Conservation (phyloP, 768 basidiomycete genomes). For the Mycena galopus region DNA sequence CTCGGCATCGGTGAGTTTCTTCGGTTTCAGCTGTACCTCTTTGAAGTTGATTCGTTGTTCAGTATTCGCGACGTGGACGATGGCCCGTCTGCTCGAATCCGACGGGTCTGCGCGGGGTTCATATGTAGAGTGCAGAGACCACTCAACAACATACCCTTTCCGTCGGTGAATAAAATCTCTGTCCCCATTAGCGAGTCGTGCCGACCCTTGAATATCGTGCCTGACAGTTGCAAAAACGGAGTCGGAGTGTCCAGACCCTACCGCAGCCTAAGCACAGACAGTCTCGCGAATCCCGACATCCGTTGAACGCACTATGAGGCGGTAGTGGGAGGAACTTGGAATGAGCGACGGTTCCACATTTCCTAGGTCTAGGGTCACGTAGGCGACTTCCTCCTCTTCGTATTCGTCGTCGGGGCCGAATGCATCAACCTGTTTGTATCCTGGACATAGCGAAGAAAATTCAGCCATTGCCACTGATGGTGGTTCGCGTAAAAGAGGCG, state of each 20-base stretch:
- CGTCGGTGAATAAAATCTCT: constrained; percentile 81
- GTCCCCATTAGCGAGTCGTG: constrained; percentile 80
- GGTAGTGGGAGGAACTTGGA: constrained; percentile 76
- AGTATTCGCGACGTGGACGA: constrained; percentile 71
- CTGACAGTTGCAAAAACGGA: constrained; percentile 83
- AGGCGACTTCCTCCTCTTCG: constrained; percentile 70
- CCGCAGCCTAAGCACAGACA: neutral
- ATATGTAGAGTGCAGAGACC: neutral
- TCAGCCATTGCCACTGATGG: constrained; percentile 27
- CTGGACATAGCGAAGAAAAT: constrained; percentile 49
- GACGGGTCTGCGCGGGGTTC: constrained; percentile 50
- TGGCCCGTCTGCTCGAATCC: constrained; percentile 63
- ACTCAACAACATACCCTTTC: constrained; percentile 59
- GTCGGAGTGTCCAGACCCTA: constrained; percentile 85
- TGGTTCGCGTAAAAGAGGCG: neutral
- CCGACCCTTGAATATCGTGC: constrained; percentile 78
- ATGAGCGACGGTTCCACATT: constrained; percentile 80
- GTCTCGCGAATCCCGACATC: neutral
- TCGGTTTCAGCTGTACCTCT: constrained; percentile 72
- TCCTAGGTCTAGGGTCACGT: constrained; percentile 83
- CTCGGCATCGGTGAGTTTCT: constrained; percentile 34
- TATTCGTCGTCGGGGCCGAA: constrained; percentile 81
- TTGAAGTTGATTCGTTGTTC: constrained; percentile 80
- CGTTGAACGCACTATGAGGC: constrained; percentile 74
- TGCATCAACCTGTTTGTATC: constrained; percentile 74